Evolutionary conservation across 2,329 filamentous ascomycete genomes (phyloP).

Genomic region (Fusarium torreyae): DNA sequence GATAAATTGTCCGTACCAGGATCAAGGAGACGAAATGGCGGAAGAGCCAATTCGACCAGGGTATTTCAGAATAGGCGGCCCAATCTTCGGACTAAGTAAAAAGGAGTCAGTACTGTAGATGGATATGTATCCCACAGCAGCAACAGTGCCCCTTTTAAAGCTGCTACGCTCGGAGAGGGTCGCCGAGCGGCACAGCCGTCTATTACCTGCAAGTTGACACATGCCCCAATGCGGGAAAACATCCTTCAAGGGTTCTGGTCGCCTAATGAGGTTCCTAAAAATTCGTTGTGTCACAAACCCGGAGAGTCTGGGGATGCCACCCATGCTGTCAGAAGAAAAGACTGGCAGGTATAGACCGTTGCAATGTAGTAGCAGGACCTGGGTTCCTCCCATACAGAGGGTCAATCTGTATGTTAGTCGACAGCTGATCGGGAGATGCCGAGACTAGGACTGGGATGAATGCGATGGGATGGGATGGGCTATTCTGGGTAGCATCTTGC

Average conservation of each 20-base stretch:
- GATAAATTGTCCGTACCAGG: conserved; percentile 50
- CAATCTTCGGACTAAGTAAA: conserved; percentile 31
- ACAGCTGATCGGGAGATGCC: conserved; percentile 47
- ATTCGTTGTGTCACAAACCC: conserved; percentile 43
- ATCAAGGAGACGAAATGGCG: conserved; percentile 35
- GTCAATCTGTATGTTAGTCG: conserved; percentile 38
- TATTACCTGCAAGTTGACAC: conserved; percentile 47
- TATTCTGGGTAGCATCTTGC: conserved; percentile 26
- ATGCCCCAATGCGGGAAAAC: conserved; percentile 44
- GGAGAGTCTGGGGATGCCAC: conserved; percentile 36
- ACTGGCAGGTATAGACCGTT: conserved; percentile 36
- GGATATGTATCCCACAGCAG: conserved; percentile 30
- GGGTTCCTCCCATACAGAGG: conserved; percentile 31
- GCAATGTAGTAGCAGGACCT: conserved; percentile 34
- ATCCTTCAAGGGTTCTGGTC: conserved; percentile 38
- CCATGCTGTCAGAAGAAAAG: conserved; percentile 38
- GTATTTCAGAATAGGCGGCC: conserved; percentile 32
- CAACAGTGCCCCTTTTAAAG: conserved; percentile 39
- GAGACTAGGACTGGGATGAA: conserved; percentile 37
- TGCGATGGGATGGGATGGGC: conserved; percentile 17
- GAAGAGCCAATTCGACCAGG: conserved; percentile 35
- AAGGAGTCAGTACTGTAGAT: conserved; percentile 25
- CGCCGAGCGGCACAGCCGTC: conserved; percentile 44
- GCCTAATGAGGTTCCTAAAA: conserved; percentile 40
- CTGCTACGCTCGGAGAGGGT: conserved; percentile 30